phyloP scores from a whole-genome alignment of 169 alveolate species.

The Plasmodium sp. region DNA sequence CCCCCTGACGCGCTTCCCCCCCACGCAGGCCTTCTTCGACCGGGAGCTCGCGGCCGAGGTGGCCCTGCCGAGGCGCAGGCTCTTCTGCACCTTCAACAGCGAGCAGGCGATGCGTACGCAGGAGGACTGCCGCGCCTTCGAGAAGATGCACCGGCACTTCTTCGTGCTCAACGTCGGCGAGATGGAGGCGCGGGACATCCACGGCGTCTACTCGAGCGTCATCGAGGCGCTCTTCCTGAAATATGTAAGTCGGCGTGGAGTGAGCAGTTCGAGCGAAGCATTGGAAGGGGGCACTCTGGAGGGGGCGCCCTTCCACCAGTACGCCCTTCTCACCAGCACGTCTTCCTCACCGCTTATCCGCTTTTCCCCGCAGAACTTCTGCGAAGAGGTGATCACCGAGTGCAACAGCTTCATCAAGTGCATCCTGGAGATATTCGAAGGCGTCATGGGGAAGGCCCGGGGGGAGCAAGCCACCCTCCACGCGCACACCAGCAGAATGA shows the following conservation, averaged over 20 bases:
- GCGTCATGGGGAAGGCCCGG: neutral
- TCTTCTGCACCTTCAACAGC: conserved; percentile 12
- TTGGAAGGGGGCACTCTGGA: neutral
- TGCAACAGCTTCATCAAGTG: conserved; percentile 21
- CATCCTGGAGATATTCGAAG: conserved; percentile 19
- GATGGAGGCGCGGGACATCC: neutral
- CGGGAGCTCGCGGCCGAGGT: neutral
- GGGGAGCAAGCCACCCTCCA: neutral
- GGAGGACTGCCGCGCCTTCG: neutral
- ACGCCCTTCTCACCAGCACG: neutral
- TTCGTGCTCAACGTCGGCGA: conserved; percentile 4
- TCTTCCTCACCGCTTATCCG: neutral
- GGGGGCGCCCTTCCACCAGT: neutral
- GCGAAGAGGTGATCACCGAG: conserved; percentile 53
- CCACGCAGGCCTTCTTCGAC: conserved; percentile 24
- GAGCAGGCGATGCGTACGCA: neutral
- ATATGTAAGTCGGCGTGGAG: conserved; percentile 20
- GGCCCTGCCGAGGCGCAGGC: neutral
- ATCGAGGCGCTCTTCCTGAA: conserved; percentile 42
- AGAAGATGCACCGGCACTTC: neutral
- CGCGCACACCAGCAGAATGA: conserved; percentile 12
- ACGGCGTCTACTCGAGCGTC: conserved; percentile 8
- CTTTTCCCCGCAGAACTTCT: conserved; percentile 4
- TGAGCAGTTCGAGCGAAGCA: neutral
- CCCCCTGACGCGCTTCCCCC: neutral